These are phyloP conservation scores for Eleusine coracana DNA, from an alignment of 176 grass and related monocot genomes.

Conservation along the genomic window DNA sequence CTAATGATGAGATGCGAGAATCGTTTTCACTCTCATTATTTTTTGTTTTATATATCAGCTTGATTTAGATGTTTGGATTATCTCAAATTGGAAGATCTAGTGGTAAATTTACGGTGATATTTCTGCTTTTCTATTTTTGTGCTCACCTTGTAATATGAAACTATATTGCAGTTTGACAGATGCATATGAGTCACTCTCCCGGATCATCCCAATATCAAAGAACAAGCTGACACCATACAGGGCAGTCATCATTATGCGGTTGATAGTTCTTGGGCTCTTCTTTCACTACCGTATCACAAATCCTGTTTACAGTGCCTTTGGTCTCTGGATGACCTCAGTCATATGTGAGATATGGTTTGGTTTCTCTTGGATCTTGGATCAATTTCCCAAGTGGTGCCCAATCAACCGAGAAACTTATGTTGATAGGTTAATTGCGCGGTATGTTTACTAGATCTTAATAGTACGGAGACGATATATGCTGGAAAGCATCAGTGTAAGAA, in stretches of 20 bases:
- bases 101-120: slow-evolving; percentile 6
- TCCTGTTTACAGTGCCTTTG: slow-evolving; percentile 86
- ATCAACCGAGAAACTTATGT: slow-evolving; percentile 92
- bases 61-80: background rate
- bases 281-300: slow-evolving; percentile 99
- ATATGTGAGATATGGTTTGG: slow-evolving; percentile 99
- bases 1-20: slow-evolving; percentile 18
- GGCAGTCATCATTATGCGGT: slow-evolving; percentile 91
- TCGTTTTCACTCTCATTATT: background rate
- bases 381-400: slow-evolving; percentile 96
- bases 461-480: slow-evolving; percentile 31
- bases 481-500: slow-evolving; percentile 2
- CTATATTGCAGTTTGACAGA: slow-evolving; percentile 73
- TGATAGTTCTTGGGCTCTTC: slow-evolving; percentile 91
- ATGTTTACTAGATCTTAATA: slow-evolving; percentile 30
- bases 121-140: background rate
- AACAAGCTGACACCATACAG: slow-evolving; percentile 99
- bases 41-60: slow-evolving; percentile 1
- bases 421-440: slow-evolving; percentile 90
- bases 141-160: slow-evolving; percentile 13
- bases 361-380: slow-evolving; percentile 99
- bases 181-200: slow-evolving; percentile 79
- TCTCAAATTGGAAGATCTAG: background rate
- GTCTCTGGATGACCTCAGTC: slow-evolving; percentile 92
- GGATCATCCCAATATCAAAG: slow-evolving; percentile 83